Evolutionary conservation across 2,329 filamentous ascomycete genomes (phyloP).

Genomic region (Thermoascus crustaceus): DNA sequence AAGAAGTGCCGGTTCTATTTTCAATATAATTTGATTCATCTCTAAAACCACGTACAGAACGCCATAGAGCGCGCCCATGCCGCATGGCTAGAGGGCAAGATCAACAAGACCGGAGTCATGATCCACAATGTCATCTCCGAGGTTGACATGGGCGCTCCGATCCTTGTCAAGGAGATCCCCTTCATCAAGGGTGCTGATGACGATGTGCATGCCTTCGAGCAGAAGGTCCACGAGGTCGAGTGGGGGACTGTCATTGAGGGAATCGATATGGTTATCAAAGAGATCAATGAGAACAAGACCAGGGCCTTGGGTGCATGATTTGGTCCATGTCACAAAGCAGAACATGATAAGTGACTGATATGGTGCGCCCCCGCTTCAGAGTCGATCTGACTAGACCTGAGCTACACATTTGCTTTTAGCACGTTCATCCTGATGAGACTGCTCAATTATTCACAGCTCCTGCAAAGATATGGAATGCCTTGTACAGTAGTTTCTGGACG

Average conservation of each 20-base stretch:
- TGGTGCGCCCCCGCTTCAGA: too few relatives aligned
- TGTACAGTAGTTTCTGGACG: too few relatives aligned
- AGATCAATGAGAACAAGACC: constrained; percentile 19
- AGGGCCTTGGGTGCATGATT: constrained; percentile 1
- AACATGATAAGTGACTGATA: too few relatives aligned
- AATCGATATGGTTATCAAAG: constrained; percentile 32
- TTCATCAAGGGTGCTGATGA: constrained; percentile 54
- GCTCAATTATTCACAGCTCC: too few relatives aligned
- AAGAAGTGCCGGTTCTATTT: background rate
- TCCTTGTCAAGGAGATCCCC: constrained; percentile 62
- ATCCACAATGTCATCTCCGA: constrained; percentile 74
- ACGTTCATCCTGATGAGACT: too few relatives aligned
- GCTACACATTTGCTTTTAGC: too few relatives aligned
- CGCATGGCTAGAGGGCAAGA: constrained; percentile 61
- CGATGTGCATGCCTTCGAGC: constrained; percentile 56
- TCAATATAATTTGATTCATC: background rate
- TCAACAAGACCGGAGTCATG: constrained; percentile 72
- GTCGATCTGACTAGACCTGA: too few relatives aligned
- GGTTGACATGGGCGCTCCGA: constrained; percentile 71
- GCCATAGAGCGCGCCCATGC: constrained; percentile 73
- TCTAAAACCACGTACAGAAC: constrained; percentile 21
- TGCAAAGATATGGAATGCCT: too few relatives aligned
- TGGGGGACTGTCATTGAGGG: constrained; percentile 73
- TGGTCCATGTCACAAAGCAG: too few relatives aligned
- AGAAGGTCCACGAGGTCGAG: constrained; percentile 67